Conservation (phyloP, 2,329 filamentous ascomycete genomes). For the Colletotrichum sp. region DNA sequence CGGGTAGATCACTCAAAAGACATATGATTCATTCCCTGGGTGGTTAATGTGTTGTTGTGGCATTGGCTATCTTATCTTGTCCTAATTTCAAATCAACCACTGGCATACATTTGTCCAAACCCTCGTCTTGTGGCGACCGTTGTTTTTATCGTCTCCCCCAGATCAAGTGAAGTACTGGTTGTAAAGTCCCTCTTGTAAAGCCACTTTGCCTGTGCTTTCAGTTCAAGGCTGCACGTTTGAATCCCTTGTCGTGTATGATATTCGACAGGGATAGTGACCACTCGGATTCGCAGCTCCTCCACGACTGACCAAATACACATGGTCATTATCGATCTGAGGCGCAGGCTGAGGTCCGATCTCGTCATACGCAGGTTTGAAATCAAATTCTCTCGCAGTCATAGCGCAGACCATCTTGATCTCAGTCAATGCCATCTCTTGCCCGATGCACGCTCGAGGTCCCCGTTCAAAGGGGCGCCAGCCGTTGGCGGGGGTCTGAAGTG, state of each 20-base stretch:
- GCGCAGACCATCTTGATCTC: slow-evolving; percentile 56
- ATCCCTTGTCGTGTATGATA: neutral
- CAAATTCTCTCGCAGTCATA: slow-evolving; percentile 53
- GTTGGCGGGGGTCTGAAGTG: slow-evolving; percentile 41
- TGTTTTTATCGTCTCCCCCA: too few species aligned
- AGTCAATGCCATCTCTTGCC: slow-evolving; percentile 58
- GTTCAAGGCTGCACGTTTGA: neutral
- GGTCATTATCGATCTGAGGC: neutral
- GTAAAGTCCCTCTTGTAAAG: neutral
- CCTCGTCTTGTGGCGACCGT: neutral
- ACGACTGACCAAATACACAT: neutral
- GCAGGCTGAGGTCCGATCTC: slow-evolving; percentile 28
- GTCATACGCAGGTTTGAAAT: slow-evolving; percentile 46
- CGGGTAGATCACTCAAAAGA: too few species aligned
- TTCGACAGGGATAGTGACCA: neutral
- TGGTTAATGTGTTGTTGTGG: neutral
- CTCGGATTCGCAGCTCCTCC: neutral
- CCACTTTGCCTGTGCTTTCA: neutral
- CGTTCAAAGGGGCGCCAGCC: slow-evolving; percentile 60
- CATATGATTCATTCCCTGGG: too few species aligned
- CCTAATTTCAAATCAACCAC: neutral
- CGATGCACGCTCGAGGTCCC: slow-evolving; percentile 59
- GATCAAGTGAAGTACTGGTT: neutral
- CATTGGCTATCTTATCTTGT: neutral
- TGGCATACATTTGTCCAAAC: neutral